phyloP scores from a whole-genome alignment of 495 filamentous ascomycete genomes.

The Tuber melanosporum region DNA sequence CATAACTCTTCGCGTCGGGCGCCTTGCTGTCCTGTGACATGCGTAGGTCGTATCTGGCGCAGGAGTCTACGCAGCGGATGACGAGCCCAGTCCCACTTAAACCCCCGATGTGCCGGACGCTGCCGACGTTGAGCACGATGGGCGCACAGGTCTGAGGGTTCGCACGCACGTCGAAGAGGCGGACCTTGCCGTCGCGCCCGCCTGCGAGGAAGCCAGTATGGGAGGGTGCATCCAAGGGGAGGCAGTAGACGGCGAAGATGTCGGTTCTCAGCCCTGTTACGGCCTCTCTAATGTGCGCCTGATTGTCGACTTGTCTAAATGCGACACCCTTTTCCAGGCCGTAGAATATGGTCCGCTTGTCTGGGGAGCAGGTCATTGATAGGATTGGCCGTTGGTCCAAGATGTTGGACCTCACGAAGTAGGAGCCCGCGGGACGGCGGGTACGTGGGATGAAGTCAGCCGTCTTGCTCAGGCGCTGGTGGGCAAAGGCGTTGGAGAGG shows the following conservation, averaged over 20 bases:
- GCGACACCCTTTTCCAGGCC: not conserved
- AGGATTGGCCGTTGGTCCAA: not conserved
- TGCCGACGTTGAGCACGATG: not conserved
- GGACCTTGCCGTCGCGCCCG: constrained; percentile 37
- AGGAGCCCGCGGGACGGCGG: not conserved
- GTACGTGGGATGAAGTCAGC: not conserved
- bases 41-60: not conserved
- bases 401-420: not conserved
- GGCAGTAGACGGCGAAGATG: constrained; percentile 31
- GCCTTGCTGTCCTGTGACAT: not conserved
- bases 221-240: constrained; percentile 9
- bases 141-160: not conserved
- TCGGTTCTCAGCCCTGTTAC: constrained; percentile 17
- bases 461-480: not conserved
- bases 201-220: constrained; percentile 22
- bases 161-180: constrained; percentile 34
- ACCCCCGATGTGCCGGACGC: not conserved
- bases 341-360: not conserved
- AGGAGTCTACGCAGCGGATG: not conserved
- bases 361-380: not conserved
- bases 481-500: not conserved
- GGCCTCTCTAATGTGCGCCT: not conserved
- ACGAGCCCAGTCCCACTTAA: not conserved
- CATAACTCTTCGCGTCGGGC: not conserved
- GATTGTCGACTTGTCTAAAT: not conserved